Conservation (phyloP, 2,329 filamentous ascomycete species). For the Penicillium digitatum region DNA sequence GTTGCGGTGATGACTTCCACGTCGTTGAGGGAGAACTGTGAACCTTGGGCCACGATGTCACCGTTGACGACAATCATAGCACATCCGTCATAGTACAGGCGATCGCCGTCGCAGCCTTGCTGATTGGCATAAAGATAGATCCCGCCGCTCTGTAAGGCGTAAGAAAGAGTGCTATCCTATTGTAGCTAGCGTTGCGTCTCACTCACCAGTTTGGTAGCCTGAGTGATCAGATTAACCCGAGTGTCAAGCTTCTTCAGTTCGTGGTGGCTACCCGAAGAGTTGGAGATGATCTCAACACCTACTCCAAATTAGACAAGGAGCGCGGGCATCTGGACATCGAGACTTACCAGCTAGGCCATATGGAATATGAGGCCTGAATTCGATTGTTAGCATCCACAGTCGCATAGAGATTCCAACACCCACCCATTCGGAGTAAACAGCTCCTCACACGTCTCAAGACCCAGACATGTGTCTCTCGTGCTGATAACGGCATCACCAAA, state of each 20-base stretch:
- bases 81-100: constrained; percentile 61
- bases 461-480: constrained; percentile 60
- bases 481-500: constrained; percentile 67
- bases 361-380: constrained; percentile 20
- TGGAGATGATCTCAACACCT: constrained; percentile 66
- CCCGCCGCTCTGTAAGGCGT: constrained; percentile 33
- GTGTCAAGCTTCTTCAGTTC: constrained; percentile 64
- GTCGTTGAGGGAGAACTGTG: constrained; percentile 62
- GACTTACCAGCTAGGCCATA: constrained; percentile 51
- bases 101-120: constrained; percentile 56
- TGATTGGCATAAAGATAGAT: constrained; percentile 61
- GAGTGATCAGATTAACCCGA: constrained; percentile 60
- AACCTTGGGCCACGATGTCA: constrained; percentile 60
- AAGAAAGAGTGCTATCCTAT: neutral
- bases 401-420: neutral
- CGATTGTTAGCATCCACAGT: neutral
- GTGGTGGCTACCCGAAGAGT: constrained; percentile 66
- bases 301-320: neutral
- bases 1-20: constrained; percentile 65
- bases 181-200: too few relatives aligned
- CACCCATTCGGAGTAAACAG: constrained; percentile 55
- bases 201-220: constrained; percentile 52
- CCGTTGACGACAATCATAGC: constrained; percentile 62
- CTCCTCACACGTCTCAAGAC: constrained; percentile 65
- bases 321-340: constrained; percentile 29